These are phyloP conservation scores for Saccharata proteae DNA, from an alignment of 2,329 filamentous ascomycete genomes.

Conservation along the genomic window DNA sequence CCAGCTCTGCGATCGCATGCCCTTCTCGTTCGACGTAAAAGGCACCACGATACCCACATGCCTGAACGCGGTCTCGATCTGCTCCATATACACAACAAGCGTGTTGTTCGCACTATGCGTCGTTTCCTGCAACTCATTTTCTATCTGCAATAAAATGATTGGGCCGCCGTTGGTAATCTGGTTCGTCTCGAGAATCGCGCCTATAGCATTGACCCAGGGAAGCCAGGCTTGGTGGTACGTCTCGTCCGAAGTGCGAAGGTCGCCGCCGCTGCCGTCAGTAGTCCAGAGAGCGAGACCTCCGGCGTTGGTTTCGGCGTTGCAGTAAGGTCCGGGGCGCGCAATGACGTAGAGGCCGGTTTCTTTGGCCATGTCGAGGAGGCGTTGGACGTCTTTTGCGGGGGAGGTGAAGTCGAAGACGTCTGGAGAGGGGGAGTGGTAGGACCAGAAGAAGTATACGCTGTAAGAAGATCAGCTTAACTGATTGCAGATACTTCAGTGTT, in stretches of 20 bases:
- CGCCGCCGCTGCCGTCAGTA: slow-evolving; percentile 47
- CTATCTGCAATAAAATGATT: slow-evolving; percentile 44
- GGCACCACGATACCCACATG: slow-evolving; percentile 47
- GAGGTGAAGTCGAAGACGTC: slow-evolving; percentile 38
- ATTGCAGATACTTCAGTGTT: not conserved
- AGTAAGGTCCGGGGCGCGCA: slow-evolving; percentile 47
- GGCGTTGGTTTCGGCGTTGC: slow-evolving; percentile 51
- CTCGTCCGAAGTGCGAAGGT: slow-evolving; percentile 40
- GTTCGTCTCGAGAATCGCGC: slow-evolving; percentile 39
- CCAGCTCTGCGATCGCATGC: slow-evolving; percentile 47
- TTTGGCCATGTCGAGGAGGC: slow-evolving; percentile 41
- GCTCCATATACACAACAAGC: slow-evolving; percentile 44
- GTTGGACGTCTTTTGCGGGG: slow-evolving; percentile 41
- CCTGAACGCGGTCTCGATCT: slow-evolving; percentile 41
- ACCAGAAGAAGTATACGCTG: slow-evolving; percentile 35
- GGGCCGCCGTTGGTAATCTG: slow-evolving; percentile 43
- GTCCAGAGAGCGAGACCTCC: slow-evolving; percentile 52
- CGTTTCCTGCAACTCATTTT: slow-evolving; percentile 40
- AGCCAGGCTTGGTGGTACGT: slow-evolving; percentile 42
- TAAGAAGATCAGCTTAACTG: no score
- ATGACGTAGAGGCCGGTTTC: slow-evolving; percentile 44
- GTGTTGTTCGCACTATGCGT: slow-evolving; percentile 31
- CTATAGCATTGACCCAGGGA: slow-evolving; percentile 41
- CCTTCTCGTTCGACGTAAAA: slow-evolving; percentile 47
- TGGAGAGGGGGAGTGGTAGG: slow-evolving; percentile 35